Conservation (phyloP, 495 filamentous ascomycete species). For the Pyrenula massariospora region DNA sequence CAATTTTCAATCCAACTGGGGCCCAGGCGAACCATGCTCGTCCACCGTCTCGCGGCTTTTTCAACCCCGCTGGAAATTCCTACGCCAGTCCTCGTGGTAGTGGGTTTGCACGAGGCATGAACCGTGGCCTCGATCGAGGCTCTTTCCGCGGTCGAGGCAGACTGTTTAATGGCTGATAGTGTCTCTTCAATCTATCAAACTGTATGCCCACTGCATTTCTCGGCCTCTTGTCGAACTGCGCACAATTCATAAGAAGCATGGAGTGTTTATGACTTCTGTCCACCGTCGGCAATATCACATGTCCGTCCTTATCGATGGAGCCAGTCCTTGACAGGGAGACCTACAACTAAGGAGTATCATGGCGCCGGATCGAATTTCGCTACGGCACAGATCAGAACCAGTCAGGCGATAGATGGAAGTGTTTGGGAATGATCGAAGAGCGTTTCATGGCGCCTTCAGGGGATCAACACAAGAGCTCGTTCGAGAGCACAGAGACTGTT, state of each 20-base stretch:
- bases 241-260: not conserved
- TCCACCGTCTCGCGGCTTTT: not conserved
- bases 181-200: not conserved
- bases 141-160: not conserved
- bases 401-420: not conserved
- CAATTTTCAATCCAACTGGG: not conserved
- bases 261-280: not conserved
- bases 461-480: not conserved
- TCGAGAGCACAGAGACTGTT: not conserved
- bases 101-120: not conserved
- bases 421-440: not conserved
- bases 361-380: not conserved
- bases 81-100: not conserved
- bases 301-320: not conserved
- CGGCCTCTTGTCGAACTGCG: not conserved
- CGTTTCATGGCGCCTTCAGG: not conserved
- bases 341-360: not conserved
- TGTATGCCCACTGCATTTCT: not conserved
- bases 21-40: not conserved
- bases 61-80: not conserved
- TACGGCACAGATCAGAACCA: not conserved
- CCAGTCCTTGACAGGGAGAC: not conserved
- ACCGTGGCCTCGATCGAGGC: not conserved
- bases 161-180: not conserved
- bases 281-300: not conserved